Base-by-base conservation (phyloP, 805 yeast genomes). In the Candida sakaeoensis region DNA sequence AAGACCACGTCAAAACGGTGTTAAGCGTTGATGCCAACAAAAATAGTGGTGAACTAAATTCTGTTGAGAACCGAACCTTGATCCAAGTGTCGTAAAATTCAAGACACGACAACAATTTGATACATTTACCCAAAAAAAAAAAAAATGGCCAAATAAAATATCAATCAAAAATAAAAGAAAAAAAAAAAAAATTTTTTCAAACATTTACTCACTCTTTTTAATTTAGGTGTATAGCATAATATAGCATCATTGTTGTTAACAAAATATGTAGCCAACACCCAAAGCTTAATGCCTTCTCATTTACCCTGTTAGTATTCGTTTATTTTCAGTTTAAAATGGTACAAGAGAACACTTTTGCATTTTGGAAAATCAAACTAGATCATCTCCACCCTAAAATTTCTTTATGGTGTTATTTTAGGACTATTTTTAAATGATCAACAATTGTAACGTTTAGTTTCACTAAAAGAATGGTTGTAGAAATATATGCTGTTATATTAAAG, bases 281-380 rank as follows among this genome's bases (percentile, higher is more conserved):
- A 66, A 57, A 53, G 64, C 72, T 68, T 65, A 46, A 63, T 56
- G 72, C 73, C 73, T 68, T 66, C 72, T 60, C 72, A 58, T 62
- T 50, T 53, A 57, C 70, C 72, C 74, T 68, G 72, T 56, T 57
- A 45, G 62, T 66, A 68, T 68, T 68, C 74, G 69, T 47, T 68
- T 68, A 66, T 63, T 57, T 61, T 57, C 72, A 68, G 73, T 68
- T 51, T 66, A 68, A 68, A 65, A 47, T 68, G 73, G 72, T 63
- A 33, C 37, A 61, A 48, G 72, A 57, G 71, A 65, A 65, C 61
- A 65, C 71, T 65, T 61, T 63, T 67, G 73, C 64, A 47, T 52
- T 18, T 58, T 65, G 72, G 71, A 52, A 68, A 45, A 68, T 44
- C 45, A 55, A 34, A 63, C 21, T 22, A 37, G 72, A 52, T 68